Evolutionary conservation across 2,329 filamentous ascomycete species (phyloP).

Genomic region (Colletotrichum sp.): DNA sequence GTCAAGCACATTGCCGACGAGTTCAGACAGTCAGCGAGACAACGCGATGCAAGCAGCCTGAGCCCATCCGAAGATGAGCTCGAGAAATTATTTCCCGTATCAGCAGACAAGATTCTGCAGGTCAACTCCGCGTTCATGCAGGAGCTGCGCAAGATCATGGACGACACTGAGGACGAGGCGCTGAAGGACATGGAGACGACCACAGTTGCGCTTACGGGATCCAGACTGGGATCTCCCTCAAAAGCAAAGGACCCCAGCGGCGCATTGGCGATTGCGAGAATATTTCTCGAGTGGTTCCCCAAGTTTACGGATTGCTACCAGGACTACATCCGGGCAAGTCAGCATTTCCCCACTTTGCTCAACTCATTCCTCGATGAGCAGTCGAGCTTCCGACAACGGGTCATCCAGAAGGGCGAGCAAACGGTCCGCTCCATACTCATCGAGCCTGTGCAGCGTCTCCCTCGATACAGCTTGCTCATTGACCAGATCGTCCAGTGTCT

Average conservation of each 20-base stretch:
- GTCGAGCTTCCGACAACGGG: slow-evolving; percentile 81
- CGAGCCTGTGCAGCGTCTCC: slow-evolving; percentile 92
- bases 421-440: slow-evolving; percentile 89
- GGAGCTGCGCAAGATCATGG: slow-evolving; percentile 76
- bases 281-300: slow-evolving; percentile 91
- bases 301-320: slow-evolving; percentile 90
- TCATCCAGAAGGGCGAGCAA: slow-evolving; percentile 88
- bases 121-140: slow-evolving; percentile 83
- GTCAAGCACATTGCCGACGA: slow-evolving; percentile 82
- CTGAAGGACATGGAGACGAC: slow-evolving; percentile 74
- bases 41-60: slow-evolving; percentile 62
- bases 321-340: slow-evolving; percentile 90
- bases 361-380: slow-evolving; percentile 80
- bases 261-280: slow-evolving; percentile 76
- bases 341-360: slow-evolving; percentile 82
- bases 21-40: slow-evolving; percentile 73
- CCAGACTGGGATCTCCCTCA: slow-evolving; percentile 46
- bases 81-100: slow-evolving; percentile 79
- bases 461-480: slow-evolving; percentile 93
- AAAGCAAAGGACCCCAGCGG: slow-evolving; percentile 76
- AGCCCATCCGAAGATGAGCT: slow-evolving; percentile 77
- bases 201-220: slow-evolving; percentile 46
- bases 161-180: slow-evolving; percentile 83
- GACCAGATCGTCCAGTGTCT: slow-evolving; percentile 91
- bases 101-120: slow-evolving; percentile 79